These are phyloP conservation scores for Melanogaster broomeanus DNA, from an alignment of 768 basidiomycete genomes.

Conservation along the genomic window DNA sequence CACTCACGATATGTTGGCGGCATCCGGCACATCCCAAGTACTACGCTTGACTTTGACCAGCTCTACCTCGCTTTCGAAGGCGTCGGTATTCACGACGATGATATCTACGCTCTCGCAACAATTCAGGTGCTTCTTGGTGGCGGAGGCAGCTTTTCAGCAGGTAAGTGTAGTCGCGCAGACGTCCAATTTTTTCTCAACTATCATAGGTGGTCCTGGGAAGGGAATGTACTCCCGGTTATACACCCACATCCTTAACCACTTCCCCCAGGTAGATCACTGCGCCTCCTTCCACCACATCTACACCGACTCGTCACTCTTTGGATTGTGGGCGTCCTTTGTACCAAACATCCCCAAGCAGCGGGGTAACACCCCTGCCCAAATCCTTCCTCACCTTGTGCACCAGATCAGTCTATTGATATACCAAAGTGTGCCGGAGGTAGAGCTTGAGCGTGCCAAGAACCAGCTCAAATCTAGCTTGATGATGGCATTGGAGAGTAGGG, in stretches of 20 bases:
- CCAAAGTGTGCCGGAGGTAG: constrained; percentile 59
- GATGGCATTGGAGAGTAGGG: constrained; percentile 91
- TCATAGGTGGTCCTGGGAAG: constrained; percentile 88
- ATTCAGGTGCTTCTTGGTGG: constrained; percentile 96
- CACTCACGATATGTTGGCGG: constrained; percentile 83
- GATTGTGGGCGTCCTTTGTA: constrained; percentile 83
- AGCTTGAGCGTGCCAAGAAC: constrained; percentile 89
- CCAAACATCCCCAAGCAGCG: constrained; percentile 57
- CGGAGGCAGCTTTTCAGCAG: constrained; percentile 95
- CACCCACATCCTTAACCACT: constrained; percentile 93
- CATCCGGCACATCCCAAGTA: constrained; percentile 64
- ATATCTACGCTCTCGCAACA: constrained; percentile 90
- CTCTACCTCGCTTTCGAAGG: constrained; percentile 93
- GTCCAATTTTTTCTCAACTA: constrained; percentile 6
- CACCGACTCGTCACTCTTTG: constrained; percentile 90
- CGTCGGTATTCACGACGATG: constrained; percentile 85
- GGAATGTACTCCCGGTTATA: constrained; percentile 99
- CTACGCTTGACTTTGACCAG: constrained; percentile 79
- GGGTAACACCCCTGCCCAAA: constrained; percentile 66
- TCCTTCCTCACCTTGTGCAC: constrained; percentile 83
- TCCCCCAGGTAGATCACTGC: constrained; percentile 92
- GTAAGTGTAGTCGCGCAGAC: constrained; percentile 33
- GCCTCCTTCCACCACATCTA: constrained; percentile 98
- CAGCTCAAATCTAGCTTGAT: constrained; percentile 90
- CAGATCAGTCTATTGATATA: constrained; percentile 85